Evolutionary conservation across 2,329 filamentous ascomycete genomes (phyloP).

Genomic region (Trichoderma simmonsii): DNA sequence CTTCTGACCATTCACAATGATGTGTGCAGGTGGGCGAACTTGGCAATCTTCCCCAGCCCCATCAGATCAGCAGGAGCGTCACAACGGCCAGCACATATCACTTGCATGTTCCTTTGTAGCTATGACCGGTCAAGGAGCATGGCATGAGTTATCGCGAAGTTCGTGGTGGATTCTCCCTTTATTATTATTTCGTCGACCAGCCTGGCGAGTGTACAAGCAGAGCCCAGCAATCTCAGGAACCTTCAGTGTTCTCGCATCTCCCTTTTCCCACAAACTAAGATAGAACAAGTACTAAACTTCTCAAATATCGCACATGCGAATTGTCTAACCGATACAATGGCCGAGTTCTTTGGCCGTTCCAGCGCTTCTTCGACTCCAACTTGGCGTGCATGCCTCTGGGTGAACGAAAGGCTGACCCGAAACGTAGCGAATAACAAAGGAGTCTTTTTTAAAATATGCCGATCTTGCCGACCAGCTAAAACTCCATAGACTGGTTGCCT

Average conservation of each 20-base stretch:
- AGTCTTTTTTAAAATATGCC: neutral
- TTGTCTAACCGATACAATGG: neutral
- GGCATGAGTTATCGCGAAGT: neutral
- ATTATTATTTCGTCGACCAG: neutral
- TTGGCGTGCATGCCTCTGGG: neutral
- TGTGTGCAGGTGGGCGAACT: neutral
- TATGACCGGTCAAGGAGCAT: neutral
- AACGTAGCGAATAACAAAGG: neutral
- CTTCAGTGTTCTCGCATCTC: neutral
- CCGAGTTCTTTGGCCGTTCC: neutral
- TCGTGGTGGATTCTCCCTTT: neutral
- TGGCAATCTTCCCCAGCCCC: neutral
- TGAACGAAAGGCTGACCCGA: neutral
- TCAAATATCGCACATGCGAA: neutral
- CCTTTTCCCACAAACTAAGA: neutral
- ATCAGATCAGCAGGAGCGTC: neutral
- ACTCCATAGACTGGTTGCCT: neutral
- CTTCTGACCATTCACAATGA: neutral
- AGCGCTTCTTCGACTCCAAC: neutral
- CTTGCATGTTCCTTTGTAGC: neutral
- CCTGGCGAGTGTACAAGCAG: neutral
- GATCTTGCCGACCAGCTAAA: neutral
- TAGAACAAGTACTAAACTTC: neutral
- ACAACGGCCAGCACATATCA: neutral
- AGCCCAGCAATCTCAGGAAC: neutral